Percentiles rank a stretch among this genome's conserved stretches.
Conservation (phyloP, 2,329 filamentous ascomycete species). For the Berkeleyomyces rouxiae region DNA sequence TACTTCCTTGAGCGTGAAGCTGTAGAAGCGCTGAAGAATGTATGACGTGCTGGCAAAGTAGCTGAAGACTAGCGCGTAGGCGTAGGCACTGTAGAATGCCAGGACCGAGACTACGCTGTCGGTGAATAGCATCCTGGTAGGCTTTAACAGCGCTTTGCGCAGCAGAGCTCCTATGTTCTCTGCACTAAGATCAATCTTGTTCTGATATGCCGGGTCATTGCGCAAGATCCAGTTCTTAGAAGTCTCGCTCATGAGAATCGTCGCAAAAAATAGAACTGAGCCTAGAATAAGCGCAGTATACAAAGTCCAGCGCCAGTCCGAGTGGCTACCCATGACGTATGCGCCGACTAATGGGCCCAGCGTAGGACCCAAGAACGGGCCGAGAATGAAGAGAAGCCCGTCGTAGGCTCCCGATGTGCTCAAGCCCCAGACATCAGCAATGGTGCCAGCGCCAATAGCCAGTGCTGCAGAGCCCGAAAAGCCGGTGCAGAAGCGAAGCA, state of each 20-base stretch:
- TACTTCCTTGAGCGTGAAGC: slow-evolving; percentile 26
- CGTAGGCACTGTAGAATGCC: slow-evolving; percentile 32
- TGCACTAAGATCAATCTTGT: background rate
- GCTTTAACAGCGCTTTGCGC: slow-evolving; percentile 30
- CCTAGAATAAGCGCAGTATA: slow-evolving; percentile 33
- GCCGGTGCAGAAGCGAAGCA: slow-evolving; percentile 40
- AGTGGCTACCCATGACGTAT: slow-evolving; percentile 29
- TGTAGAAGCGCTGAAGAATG: slow-evolving; percentile 29
- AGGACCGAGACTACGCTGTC: slow-evolving; percentile 46
- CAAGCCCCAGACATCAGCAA: slow-evolving; percentile 27
- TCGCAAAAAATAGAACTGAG: slow-evolving; percentile 22
- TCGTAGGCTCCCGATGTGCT: slow-evolving; percentile 21
- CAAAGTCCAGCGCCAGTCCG: slow-evolving; percentile 37
- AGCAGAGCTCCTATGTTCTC: slow-evolving; percentile 22
- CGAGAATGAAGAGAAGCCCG: slow-evolving; percentile 30
- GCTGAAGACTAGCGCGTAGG: slow-evolving; percentile 35
- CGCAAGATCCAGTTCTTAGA: slow-evolving; percentile 35
- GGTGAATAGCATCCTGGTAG: slow-evolving; percentile 40
- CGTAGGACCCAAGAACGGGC: slow-evolving; percentile 36
- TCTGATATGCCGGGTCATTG: slow-evolving; percentile 20
- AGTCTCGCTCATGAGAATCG: slow-evolving; percentile 34
- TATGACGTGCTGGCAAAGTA: slow-evolving; percentile 37
- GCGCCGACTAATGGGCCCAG: slow-evolving; percentile 33
- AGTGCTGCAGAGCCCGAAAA: slow-evolving; percentile 33
- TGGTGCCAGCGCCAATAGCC: slow-evolving; percentile 31